Base-by-base conservation (phyloP, 768 basidiomycete genomes). In the Boletus barrowsii region DNA sequence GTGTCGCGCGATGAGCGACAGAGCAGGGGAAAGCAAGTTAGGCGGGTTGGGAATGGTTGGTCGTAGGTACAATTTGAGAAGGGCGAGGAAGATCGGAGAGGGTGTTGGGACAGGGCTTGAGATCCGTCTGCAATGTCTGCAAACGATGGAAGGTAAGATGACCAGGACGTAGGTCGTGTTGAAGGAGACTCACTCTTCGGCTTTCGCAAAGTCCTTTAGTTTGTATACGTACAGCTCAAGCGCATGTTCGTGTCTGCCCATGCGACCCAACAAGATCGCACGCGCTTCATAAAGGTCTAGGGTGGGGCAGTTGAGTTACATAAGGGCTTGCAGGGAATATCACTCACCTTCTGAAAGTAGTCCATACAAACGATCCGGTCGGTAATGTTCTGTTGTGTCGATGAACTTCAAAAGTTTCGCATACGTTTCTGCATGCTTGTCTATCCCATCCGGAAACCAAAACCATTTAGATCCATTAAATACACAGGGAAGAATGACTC, bases 181-280 rank as follows among this genome's bases (percentile, higher is more conserved):
- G 53, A 49, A 3, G 36, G n/a, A 6, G 18, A 68, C 86, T 58
- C 62, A 95, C 92, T 89, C 84, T 75, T 98, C 97, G 0, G 97
- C 97, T 57, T 93, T 93, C 26, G 72, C 56, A 67, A 87, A 93
- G 64, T 95, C 88, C 37, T 86, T 80, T 32, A 98, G 76, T 35
- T 85, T 83, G 65, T 98, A 88, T 7, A 95, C 93, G 67, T 98
- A 99, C 14, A 96, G 80, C 65, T 95, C 92, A n/a, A 98, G 80
- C 1, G 96, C 94, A 56, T 87, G 91, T 57, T 97, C 93, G 57
- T 98, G 96, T 50, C 91, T 84, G 2, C 90, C 93, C 56, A 98
- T 78, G 42, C 89, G 81, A 10, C 97, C 97, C 10, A 98, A 75
- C 8, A 99, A 79, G 54, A 98, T 86, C 0, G 97, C 97, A 40